Evolutionary conservation across 2,329 filamentous ascomycete genomes (phyloP), one percentile per base, ranked within the genome.

Genomic region (Fusarium papillatum): DNA sequence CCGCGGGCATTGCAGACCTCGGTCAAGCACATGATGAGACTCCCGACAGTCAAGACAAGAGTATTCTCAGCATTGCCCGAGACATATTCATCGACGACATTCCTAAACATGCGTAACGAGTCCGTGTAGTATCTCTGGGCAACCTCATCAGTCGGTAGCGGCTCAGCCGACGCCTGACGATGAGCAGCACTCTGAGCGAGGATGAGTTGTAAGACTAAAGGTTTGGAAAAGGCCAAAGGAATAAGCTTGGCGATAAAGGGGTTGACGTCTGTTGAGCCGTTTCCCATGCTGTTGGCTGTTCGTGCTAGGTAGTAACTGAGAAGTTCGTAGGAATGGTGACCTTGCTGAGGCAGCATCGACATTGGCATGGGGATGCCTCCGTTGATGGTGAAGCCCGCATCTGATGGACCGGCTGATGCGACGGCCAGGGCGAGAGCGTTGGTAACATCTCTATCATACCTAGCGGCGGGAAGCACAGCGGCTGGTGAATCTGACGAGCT

Each of bases 251-350:
- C 83, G 22, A 87, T 78, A 62, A 88, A 87, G 1, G 86, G 87
- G 53, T 88, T 88, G 50, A 86, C 80, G 2, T 83, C 81, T 1
- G 86, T 87, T 1, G 86, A 86, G 1, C 85, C 86, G 66, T 88
- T 88, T 38, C 85, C 86, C 86, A 88, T 87, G 63, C 85, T 87
- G 53, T 84, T 84, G 19, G 85, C 84, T 0, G 86, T 88, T 2
- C 84, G 85, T 2, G 81, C 78, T 8, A 87, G 73, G 71, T 88
- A 88, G 76, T 87, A 87, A 66, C 84, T 85, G 13, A 88, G 81
- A 7, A 88, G 81, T 59, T 87, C 86, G 80, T 84, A 84, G 68
- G 80, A 87, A 78, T 81, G 84, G 24, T 80, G 81, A 2, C 79
- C 77, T 36, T 81, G 78, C 5, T 81, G 76, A 5, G 82, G 80